Percentiles rank a stretch among this genome's conserved stretches.
These are phyloP conservation scores for Elasticomyces elasticus DNA, from an alignment of 495 filamentous ascomycete species.

Conservation along the genomic window DNA sequence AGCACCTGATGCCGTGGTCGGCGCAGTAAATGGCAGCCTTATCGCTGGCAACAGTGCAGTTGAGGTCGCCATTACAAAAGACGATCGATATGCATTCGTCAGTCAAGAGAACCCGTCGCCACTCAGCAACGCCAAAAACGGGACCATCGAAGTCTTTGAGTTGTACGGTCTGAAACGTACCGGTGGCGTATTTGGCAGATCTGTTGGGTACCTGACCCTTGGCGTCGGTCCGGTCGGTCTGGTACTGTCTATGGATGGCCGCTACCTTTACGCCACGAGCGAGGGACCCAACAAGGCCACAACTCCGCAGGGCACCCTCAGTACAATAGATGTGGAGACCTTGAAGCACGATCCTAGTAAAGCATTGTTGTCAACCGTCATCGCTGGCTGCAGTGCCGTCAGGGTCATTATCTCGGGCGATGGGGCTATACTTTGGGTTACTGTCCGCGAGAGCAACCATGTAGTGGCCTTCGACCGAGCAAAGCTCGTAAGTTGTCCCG, in stretches of 20 bases:
- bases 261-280: conserved; percentile 22
- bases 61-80: conserved; percentile 19
- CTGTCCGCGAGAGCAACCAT: not conserved
- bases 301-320: too few species aligned
- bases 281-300: conserved; percentile 7
- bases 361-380: not conserved
- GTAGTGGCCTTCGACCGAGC: not conserved
- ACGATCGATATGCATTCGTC: conserved; percentile 25
- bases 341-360: too few species aligned
- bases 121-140: conserved; percentile 1
- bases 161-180: too few species aligned
- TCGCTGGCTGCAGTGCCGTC: not conserved
- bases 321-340: too few species aligned
- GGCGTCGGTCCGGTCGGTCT: conserved; percentile 18
- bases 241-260: conserved; percentile 21
- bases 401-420: not conserved
- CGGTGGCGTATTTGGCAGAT: too few species aligned
- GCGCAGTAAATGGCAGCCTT: not conserved
- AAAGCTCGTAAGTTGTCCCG: not conserved
- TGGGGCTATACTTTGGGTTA: not conserved
- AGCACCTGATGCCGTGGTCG: not conserved
- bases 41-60: conserved; percentile 22
- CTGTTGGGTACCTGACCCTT: not conserved
- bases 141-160: too few species aligned
- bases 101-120: conserved; percentile 23